Evolutionary conservation across 2,329 filamentous ascomycete genomes (phyloP).

Genomic region (Sporothrix protearum): DNA sequence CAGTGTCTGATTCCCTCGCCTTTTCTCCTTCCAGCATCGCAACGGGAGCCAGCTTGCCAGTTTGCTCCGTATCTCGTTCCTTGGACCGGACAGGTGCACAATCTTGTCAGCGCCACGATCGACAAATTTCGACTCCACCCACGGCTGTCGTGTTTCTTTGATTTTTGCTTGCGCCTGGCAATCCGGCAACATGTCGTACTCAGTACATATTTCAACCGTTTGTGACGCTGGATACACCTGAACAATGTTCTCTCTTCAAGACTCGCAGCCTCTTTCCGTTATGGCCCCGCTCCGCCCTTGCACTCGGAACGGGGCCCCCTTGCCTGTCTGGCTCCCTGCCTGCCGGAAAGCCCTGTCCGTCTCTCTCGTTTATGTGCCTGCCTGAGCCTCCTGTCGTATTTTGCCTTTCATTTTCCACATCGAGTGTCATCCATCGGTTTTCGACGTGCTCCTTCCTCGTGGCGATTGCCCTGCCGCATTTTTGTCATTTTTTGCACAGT

Average conservation of each 20-base stretch:
- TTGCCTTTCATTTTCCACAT: not conserved
- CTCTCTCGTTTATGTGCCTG: too few relatives aligned
- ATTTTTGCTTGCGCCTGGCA: not conserved
- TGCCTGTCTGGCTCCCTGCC: too few relatives aligned
- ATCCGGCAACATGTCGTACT: not conserved
- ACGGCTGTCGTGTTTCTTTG: not conserved
- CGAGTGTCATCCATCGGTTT: not conserved
- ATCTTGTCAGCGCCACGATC: slow-evolving; percentile 12
- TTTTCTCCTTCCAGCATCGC: not conserved
- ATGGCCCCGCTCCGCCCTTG: not conserved
- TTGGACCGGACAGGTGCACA: slow-evolving; percentile 5
- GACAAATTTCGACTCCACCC: not conserved
- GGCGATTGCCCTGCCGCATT: not conserved
- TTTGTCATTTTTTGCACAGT: not conserved
- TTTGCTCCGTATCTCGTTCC: not conserved
- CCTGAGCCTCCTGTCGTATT: not conserved
- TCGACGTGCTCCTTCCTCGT: not conserved
- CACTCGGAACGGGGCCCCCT: not conserved
- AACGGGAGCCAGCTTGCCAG: not conserved
- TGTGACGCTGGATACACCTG: not conserved
- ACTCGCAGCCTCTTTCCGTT: not conserved
- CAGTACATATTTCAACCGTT: not conserved
- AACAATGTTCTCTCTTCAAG: not conserved
- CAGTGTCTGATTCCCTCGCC: not conserved
- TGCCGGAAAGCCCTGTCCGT: not conserved